Conservation (phyloP, 768 basidiomycete species). For the Infundibulicybe gibba region DNA sequence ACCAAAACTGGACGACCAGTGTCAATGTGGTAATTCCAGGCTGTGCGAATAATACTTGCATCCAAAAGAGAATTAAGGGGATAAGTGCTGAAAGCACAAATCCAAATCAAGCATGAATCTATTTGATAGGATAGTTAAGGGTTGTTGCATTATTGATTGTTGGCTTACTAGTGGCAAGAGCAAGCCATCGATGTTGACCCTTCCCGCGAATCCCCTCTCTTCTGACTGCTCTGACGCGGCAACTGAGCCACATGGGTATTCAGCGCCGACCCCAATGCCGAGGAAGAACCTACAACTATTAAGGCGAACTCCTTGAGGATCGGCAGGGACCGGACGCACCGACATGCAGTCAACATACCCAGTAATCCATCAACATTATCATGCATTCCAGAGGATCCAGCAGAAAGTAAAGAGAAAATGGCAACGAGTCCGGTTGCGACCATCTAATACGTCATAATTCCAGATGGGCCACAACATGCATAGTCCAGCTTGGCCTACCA, state of each 20-base stretch:
- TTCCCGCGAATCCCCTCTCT: constrained; percentile 67
- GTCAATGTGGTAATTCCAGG: background rate
- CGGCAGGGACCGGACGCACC: constrained; percentile 34
- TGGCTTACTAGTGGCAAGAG: constrained; percentile 76
- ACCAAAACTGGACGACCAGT: constrained; percentile 50
- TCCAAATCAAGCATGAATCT: constrained; percentile 86
- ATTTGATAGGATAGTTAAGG: background rate
- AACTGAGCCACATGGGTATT: constrained; percentile 88
- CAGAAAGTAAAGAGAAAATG: constrained; percentile 82
- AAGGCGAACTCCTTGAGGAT: background rate
- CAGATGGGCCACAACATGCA: constrained; percentile 3
- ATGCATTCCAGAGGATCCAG: constrained; percentile 75
- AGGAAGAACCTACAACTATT: constrained; percentile 62
- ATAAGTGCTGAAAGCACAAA: constrained; percentile 78
- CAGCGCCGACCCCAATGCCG: constrained; percentile 85
- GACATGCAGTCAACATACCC: constrained; percentile 72
- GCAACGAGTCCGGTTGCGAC: constrained; percentile 76
- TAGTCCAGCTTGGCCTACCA: constrained; percentile 42
- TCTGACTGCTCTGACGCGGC: constrained; percentile 89
- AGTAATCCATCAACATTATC: constrained; percentile 66
- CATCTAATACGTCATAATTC: constrained; percentile 64
- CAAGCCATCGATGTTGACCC: constrained; percentile 81
- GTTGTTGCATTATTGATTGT: background rate
- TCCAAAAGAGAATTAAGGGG: constrained; percentile 85
- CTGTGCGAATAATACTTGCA: constrained; percentile 41